These are phyloP conservation scores for Vigna unguiculata DNA, from an alignment of 306 rosid species.

Conservation along the genomic window DNA sequence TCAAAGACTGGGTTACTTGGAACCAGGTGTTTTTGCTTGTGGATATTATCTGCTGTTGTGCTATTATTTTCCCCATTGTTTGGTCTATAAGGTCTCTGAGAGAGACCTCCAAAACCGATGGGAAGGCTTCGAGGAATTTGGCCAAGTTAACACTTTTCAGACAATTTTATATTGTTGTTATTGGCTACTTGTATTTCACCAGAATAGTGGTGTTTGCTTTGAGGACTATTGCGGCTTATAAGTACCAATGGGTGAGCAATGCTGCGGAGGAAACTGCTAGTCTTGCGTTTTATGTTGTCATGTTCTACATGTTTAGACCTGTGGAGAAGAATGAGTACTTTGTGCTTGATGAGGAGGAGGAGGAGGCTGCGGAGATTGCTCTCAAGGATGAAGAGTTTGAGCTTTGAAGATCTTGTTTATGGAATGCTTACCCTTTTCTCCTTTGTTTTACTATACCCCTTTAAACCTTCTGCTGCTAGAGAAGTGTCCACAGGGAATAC, in stretches of 20 bases:
- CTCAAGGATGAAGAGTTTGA: slow-evolving; percentile 86
- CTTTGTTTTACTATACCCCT: not conserved
- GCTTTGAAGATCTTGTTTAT: slow-evolving; percentile 55
- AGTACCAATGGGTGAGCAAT: slow-evolving; percentile 93
- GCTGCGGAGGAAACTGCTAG: slow-evolving; percentile 92
- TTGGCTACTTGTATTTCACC: slow-evolving; percentile 86
- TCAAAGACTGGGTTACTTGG: slow-evolving; percentile 97
- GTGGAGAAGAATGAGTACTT: slow-evolving; percentile 88
- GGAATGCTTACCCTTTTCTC: not conserved
- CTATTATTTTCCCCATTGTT: slow-evolving; percentile 89
- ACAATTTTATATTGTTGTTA: slow-evolving; percentile 88
- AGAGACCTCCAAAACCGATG: slow-evolving; percentile 91
- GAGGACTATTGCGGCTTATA: slow-evolving; percentile 86
- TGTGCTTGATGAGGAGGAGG: slow-evolving; percentile 91
- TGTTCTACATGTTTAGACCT: slow-evolving; percentile 97
- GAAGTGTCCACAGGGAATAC: slow-evolving; percentile 48
- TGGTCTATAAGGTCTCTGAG: slow-evolving; percentile 90
- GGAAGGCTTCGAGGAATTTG: slow-evolving; percentile 84
- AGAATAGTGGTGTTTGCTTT: slow-evolving; percentile 87
- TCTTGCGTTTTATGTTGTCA: slow-evolving; percentile 71
- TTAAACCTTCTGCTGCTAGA: slow-evolving; percentile 37
- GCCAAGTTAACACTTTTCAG: slow-evolving; percentile 87
- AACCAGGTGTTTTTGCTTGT: slow-evolving; percentile 90
- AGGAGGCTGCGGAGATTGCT: slow-evolving; percentile 89
- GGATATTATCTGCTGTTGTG: slow-evolving; percentile 91